Base-by-base conservation (phyloP, 2,329 filamentous ascomycete species). In the Allantophomopsis cytisporea region DNA sequence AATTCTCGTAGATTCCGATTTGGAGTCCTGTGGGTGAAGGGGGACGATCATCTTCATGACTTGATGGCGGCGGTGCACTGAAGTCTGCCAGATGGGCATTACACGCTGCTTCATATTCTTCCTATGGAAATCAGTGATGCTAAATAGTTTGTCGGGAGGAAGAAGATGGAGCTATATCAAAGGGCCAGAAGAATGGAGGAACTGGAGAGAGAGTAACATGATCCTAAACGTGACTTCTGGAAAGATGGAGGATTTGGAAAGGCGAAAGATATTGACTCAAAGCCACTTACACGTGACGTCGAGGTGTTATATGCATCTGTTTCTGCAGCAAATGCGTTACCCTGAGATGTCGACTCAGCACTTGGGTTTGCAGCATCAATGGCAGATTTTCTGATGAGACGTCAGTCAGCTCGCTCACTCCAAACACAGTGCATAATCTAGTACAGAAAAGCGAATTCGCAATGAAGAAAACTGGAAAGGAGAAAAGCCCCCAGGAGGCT, bases 321-420 rank as follows among this genome's bases (percentile, higher is more conserved):
- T 58, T 94, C 87, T 32, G 76, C 61, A 36, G 68, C 57, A 51
- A 80, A 80, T 15, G 83, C 84, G 31, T 43, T 43, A 36, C 50
- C 55, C 45, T 72, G 63, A 28, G 64, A 59, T 40, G 66, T 67
- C 21, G 68, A 69, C 44, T 70, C 66, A 21, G 60, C 51, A 39
- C 43, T 47, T 11, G 64, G 58, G 10, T 60, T 60, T 20, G 64
- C 59, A 3, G 60, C 56, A 42, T 53, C 48, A 37, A 55, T 51
- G 32, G 33, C 38, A 41, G 35, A 47, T 52, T 35, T 33, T 31
- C 38, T 42, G 31, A 34, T 6, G 23, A 28, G 23, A 28, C 23
- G 23, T 28, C 23, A 28, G 23, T 28, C 23, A 28, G 23, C 23
- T 8, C 23, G 23, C 5, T 10, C 11, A 28, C 7, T 8, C 10